Evolutionary conservation across 495 filamentous ascomycete genomes (phyloP).

Genomic region (Penicillium angulare): DNA sequence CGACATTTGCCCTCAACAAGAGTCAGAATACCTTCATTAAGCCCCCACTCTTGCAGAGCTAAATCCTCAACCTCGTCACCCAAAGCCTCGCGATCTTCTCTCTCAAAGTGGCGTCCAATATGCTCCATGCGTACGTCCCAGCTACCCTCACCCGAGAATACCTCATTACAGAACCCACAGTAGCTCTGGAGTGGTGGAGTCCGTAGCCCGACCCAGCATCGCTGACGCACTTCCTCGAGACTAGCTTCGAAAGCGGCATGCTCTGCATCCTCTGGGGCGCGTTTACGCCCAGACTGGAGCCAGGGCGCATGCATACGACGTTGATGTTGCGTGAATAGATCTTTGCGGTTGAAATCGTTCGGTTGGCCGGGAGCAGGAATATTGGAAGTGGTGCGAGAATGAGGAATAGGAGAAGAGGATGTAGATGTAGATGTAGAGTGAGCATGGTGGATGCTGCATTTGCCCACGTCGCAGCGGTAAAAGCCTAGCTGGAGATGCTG

Average conservation of each 20-base stretch:
- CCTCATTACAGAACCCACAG: constrained; percentile 65
- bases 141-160: constrained; percentile 60
- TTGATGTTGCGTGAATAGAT: constrained; percentile 89
- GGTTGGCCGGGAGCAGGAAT: constrained; percentile 16
- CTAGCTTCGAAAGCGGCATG: constrained; percentile 21
- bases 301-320: constrained; percentile 83
- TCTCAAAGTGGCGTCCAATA: constrained; percentile 78
- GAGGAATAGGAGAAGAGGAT: constrained; percentile 10
- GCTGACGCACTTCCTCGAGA: constrained; percentile 36
- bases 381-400: not conserved
- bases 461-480: constrained; percentile 74
- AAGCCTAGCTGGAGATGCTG: constrained; percentile 78
- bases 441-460: constrained; percentile 45
- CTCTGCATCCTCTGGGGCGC: constrained; percentile 39
- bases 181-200: constrained; percentile 56
- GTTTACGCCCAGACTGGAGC: constrained; percentile 22
- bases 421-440: constrained; percentile 9
- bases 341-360: constrained; percentile 88
- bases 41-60: constrained; percentile 51
- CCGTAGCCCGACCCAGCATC: constrained; percentile 61
- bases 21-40: constrained; percentile 44
- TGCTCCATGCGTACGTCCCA: constrained; percentile 94
- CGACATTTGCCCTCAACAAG: constrained; percentile 15
- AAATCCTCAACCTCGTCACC: constrained; percentile 42
- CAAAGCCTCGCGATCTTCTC: constrained; percentile 23